These are phyloP conservation scores for Tolypocladium nubicola DNA, from an alignment of 2,329 filamentous ascomycete genomes.

Conservation along the genomic window DNA sequence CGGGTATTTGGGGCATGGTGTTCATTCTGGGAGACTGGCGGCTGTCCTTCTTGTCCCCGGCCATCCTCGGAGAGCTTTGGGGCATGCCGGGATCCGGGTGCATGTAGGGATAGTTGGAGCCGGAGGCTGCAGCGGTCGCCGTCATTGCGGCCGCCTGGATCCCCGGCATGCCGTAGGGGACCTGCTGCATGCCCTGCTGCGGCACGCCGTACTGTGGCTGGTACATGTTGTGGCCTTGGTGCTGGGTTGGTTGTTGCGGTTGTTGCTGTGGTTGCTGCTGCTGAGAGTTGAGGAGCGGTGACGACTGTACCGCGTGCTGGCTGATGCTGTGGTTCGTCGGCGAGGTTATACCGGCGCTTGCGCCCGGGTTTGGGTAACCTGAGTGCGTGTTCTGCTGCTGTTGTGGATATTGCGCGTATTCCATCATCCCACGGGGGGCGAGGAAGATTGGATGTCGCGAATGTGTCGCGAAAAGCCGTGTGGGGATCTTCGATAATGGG, in stretches of 20 bases:
- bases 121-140: slow-evolving; percentile 80
- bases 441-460: slow-evolving; percentile 13
- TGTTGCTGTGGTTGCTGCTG: slow-evolving; percentile 34
- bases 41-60: slow-evolving; percentile 57
- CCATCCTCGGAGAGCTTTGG: slow-evolving; percentile 69
- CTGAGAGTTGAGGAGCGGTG: slow-evolving; percentile 71
- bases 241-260: slow-evolving; percentile 16
- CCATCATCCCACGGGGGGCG: slow-evolving; percentile 46
- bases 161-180: slow-evolving; percentile 62
- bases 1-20: slow-evolving; percentile 47
- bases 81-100: slow-evolving; percentile 56
- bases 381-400: slow-evolving; percentile 56
- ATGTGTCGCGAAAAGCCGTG: slow-evolving; percentile 7
- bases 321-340: slow-evolving; percentile 61
- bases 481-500: slow-evolving; percentile 10
- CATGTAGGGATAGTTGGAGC: slow-evolving; percentile 65
- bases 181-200: slow-evolving; percentile 57
- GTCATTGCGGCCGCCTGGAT: slow-evolving; percentile 91
- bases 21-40: slow-evolving; percentile 71
- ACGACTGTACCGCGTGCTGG: slow-evolving; percentile 59
- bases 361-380: slow-evolving; percentile 49
- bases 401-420: slow-evolving; percentile 65
- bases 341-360: slow-evolving; percentile 55
- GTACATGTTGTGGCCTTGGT: slow-evolving; percentile 61
- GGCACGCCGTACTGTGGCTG: slow-evolving; percentile 66